Evolutionary conservation across 768 basidiomycete species (phyloP), one percentile per base, ranked within the genome.

Genomic region (Cystofilobasidium capitatum): DNA sequence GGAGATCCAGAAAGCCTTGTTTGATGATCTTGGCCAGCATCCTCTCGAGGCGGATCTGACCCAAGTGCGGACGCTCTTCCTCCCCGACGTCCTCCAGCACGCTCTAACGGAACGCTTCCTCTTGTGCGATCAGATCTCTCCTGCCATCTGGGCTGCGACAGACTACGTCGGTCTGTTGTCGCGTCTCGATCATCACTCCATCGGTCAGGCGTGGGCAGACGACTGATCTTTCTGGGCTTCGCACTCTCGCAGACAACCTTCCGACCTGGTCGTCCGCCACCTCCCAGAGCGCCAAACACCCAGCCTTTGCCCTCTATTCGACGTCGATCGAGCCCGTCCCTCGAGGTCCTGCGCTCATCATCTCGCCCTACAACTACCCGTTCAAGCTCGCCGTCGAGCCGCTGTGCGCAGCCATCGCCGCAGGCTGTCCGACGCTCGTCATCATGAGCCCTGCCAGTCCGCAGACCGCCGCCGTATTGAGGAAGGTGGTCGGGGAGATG

Each of bases 381-480:
- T 74, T 71, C 70, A 74, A 75, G 61, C 71, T 76, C 24, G 69
- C 71, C 10, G 44, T 78, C 16, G 71, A 65, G 17, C 75, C 76
- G 0, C 61, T 78, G 35, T 70, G 75, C 16, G 73, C 72, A 13
- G 76, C 77, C 29, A 73, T 78, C 29, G 75, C 77, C 6, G 77
- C 77, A 13, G 77, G 77, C 3, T 78, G 77, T 68, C 74, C 77
- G 20, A 72, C 69, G 13, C 70, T 78, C 8, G 36, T 78, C 64
- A 77, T 77, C 42, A 31, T 63, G n/a, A 33, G 63, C 33, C 47
- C 47, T 51, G 49, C n/a, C 17, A 55, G 49, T 26, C 51, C 26
- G 16, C n/a, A 26, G 16, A 60, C 65, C 20, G 58, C 44, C 16
- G 12, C 10, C 35, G 45, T 51, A 3, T 22, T 66, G n/a, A 66